A percentile compares a stretch with the other conserved stretches of the same genome.
phyloP scores from a whole-genome alignment of 1,284 basidiomycete species.

The Amylostereum areolatum region DNA sequence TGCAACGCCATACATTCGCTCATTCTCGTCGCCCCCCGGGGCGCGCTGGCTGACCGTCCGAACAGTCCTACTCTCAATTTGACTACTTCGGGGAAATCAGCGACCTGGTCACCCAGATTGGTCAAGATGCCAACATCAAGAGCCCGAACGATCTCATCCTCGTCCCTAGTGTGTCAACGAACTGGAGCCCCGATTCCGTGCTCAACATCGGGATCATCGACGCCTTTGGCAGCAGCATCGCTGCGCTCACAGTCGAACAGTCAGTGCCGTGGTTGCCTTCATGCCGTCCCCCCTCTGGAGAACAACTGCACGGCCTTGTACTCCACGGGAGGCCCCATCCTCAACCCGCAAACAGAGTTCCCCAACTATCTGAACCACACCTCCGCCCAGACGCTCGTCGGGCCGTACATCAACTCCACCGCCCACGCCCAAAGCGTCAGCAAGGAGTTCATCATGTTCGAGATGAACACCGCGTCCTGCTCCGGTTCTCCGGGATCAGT shows the following conservation, averaged over 20 bases:
- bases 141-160: conserved; percentile 43
- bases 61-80: conserved; percentile 7
- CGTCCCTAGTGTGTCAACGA: conserved; percentile 50
- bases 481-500: conserved; percentile 50
- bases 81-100: conserved; percentile 49
- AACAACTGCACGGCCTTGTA: conserved; percentile 59
- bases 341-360: conserved; percentile 49
- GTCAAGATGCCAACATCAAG: conserved; percentile 33
- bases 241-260: conserved; percentile 51
- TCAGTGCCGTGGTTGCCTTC: conserved; percentile 19
- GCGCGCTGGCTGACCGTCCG: conserved; percentile 31
- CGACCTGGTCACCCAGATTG: conserved; percentile 33
- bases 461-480: conserved; percentile 53
- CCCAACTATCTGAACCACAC: conserved; percentile 54
- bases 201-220: conserved; percentile 55
- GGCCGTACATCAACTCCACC: conserved; percentile 44
- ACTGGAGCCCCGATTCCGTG: conserved; percentile 47
- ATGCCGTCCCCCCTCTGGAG: conserved; percentile 15
- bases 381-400: conserved; percentile 37
- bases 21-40: conserved; percentile 2
- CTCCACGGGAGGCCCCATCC: conserved; percentile 27
- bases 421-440: conserved; percentile 34
- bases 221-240: conserved; percentile 38
- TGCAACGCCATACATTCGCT: conserved; percentile 4
- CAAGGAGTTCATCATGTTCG: conserved; percentile 52